These are phyloP conservation scores for Scleroderma bovista DNA, from an alignment of 768 basidiomycete genomes.

Conservation along the genomic window DNA sequence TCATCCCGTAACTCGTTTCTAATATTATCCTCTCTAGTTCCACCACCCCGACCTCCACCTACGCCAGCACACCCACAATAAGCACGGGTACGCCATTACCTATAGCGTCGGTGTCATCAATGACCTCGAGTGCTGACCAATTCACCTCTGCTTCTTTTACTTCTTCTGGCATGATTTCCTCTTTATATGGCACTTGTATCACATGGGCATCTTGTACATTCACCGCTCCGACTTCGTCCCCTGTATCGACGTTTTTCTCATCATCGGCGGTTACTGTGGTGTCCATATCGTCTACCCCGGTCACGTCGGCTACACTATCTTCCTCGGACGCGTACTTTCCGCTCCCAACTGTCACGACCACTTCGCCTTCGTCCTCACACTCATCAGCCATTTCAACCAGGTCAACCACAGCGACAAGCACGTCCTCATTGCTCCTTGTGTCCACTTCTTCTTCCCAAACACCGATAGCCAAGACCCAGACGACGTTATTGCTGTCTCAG, in stretches of 20 bases:
- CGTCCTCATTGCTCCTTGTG: not conserved
- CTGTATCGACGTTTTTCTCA: not conserved
- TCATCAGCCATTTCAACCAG: no score
- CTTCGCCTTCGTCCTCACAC: no score
- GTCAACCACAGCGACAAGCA: no score
- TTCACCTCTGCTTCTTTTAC: not conserved
- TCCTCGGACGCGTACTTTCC: not conserved
- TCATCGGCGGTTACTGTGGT: not conserved
- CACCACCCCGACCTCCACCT: not conserved
- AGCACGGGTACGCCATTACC: constrained; percentile 1
- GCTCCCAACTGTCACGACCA: not conserved
- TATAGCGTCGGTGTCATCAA: constrained; percentile 1
- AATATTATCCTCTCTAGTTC: constrained; percentile 4
- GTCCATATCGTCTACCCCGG: not conserved
- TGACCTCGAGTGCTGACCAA: not conserved
- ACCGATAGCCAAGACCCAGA: not conserved
- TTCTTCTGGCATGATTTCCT: not conserved
- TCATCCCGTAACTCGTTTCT: not conserved
- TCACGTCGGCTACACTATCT: not conserved
- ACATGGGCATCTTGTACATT: not conserved
- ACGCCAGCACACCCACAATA: not conserved
- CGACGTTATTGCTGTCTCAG: constrained; percentile 10
- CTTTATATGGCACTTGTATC: not conserved
- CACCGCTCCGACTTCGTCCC: not conserved
- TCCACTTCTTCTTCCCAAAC: not conserved